A percentile compares a stretch with the other conserved stretches of the same genome.
phyloP scores from a whole-genome alignment of 2,329 filamentous ascomycete species.

The Didymella exigua region DNA sequence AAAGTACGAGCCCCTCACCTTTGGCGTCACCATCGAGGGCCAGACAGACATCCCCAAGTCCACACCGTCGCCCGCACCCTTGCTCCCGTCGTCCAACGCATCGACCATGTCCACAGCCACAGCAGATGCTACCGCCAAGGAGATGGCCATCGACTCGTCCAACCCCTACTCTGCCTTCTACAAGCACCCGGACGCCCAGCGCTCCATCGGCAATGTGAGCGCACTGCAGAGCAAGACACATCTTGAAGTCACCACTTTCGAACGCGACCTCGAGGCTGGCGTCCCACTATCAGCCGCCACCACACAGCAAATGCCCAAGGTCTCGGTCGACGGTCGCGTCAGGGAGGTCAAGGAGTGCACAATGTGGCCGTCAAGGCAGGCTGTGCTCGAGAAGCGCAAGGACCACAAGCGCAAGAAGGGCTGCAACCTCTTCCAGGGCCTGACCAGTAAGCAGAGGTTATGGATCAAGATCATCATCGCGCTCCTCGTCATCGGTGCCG shows the following conservation, averaged over 20 bases:
- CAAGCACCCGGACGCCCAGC: slow-evolving; percentile 52
- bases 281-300: slow-evolving; percentile 46
- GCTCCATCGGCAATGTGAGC: slow-evolving; percentile 47
- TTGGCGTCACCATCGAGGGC: slow-evolving; percentile 51
- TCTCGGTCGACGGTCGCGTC: slow-evolving; percentile 49
- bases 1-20: slow-evolving; percentile 46
- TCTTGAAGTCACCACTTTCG: slow-evolving; percentile 39
- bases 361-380: slow-evolving; percentile 58
- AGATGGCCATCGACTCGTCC: slow-evolving; percentile 41
- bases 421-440: slow-evolving; percentile 49
- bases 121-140: slow-evolving; percentile 40
- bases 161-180: slow-evolving; percentile 56
- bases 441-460: slow-evolving; percentile 53
- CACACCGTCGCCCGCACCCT: slow-evolving; percentile 10
- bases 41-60: slow-evolving; percentile 22
- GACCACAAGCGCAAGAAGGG: slow-evolving; percentile 47
- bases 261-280: slow-evolving; percentile 50
- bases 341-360: slow-evolving; percentile 58
- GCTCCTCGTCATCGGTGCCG: slow-evolving; percentile 52
- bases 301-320: slow-evolving; percentile 46
- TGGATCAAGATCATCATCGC: slow-evolving; percentile 54
- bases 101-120: slow-evolving; percentile 42
- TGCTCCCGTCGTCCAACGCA: slow-evolving; percentile 41
- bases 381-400: slow-evolving; percentile 52
- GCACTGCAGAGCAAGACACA: slow-evolving; percentile 39